Percentiles rank a stretch among this genome's conserved stretches.
Evolutionary conservation across 331 rosid species (phyloP).

Genomic region (Quercus lobata): DNA sequence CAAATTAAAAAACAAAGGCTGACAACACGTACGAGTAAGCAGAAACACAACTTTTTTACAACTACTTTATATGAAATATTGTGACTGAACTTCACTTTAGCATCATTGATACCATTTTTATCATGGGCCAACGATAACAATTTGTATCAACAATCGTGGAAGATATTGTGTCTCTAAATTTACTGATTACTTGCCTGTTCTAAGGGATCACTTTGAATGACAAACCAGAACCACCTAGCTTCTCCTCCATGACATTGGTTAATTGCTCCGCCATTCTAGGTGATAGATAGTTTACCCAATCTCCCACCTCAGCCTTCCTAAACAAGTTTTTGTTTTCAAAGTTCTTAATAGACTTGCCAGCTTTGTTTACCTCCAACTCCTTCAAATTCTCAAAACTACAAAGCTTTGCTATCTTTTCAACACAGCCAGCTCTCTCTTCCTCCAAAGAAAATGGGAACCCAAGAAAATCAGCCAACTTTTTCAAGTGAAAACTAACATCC

Average conservation of each 20-base stretch:
- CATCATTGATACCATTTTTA: too few relatives aligned
- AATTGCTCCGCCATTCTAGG: constrained; percentile 40
- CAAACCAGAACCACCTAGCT: constrained; percentile 35
- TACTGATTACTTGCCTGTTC: background rate
- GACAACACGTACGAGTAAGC: too few relatives aligned
- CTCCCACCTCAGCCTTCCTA: constrained; percentile 48
- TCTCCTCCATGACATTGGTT: constrained; percentile 32
- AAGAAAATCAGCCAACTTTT: constrained; percentile 33
- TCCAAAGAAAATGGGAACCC: constrained; percentile 31
- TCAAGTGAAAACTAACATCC: constrained; percentile 16
- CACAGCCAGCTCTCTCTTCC: constrained; percentile 36
- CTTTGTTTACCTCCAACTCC: constrained; percentile 39
- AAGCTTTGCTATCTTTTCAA: constrained; percentile 26
- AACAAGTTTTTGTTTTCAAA: constrained; percentile 39
- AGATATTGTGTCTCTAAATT: background rate
- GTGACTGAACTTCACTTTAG: too few relatives aligned
- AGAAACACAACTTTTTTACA: too few relatives aligned
- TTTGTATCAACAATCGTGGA: too few relatives aligned
- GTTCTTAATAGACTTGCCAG: constrained; percentile 18
- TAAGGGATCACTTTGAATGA: constrained; percentile 7
- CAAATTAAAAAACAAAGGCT: too few relatives aligned
- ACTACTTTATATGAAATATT: too few relatives aligned
- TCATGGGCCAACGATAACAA: too few relatives aligned
- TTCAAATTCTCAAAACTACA: constrained; percentile 46
- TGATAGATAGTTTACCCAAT: constrained; percentile 44